Conservation (phyloP, 2,329 filamentous ascomycete genomes). For the Pseudogymnoascus sp. region DNA sequence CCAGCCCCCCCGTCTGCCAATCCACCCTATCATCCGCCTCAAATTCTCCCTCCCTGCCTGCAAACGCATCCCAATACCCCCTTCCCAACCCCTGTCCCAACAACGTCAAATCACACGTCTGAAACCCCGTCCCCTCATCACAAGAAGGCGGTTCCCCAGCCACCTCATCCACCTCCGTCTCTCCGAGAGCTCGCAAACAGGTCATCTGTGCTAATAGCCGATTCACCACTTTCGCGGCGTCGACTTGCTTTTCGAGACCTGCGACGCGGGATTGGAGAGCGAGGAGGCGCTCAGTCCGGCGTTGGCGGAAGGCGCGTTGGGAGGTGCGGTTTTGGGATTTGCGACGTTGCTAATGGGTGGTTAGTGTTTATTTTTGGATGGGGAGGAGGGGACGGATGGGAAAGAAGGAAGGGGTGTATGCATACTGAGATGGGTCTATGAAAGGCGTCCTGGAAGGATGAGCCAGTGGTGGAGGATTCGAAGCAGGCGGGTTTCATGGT, state of each 20-base stretch:
- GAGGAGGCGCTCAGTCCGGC: neutral
- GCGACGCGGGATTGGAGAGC: neutral
- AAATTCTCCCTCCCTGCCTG: neutral
- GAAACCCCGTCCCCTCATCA: neutral
- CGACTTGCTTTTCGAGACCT: neutral
- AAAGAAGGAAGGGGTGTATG: neutral
- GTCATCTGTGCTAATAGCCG: neutral
- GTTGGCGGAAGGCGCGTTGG: neutral
- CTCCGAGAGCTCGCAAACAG: neutral
- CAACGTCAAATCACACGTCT: neutral
- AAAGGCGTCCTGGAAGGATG: neutral
- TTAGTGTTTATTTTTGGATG: neutral
- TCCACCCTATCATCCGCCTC: neutral
- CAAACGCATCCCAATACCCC: neutral
- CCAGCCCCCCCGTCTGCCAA: neutral
- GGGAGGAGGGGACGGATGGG: neutral
- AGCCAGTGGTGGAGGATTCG: neutral
- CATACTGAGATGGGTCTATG: neutral
- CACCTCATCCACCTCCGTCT: neutral
- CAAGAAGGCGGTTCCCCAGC: neutral
- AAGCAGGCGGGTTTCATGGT: neutral
- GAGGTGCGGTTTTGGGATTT: constrained; percentile 3
- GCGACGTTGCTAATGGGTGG: neutral
- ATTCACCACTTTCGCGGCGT: neutral
- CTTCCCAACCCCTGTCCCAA: neutral